Evolutionary conservation across 352 stramenopile species (phyloP), one percentile per base, ranked within the genome.

Genomic region (Phytophthora podocarpi): DNA sequence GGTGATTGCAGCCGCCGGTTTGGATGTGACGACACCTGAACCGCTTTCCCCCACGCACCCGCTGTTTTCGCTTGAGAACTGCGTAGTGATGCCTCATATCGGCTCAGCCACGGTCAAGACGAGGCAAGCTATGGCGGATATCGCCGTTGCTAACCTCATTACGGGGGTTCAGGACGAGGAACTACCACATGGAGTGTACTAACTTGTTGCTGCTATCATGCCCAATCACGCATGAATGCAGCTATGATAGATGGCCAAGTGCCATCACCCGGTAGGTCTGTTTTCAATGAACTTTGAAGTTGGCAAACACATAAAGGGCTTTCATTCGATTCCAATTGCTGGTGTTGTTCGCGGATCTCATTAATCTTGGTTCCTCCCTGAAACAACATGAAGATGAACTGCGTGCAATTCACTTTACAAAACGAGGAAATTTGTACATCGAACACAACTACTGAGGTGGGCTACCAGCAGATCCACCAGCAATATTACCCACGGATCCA

Each of bases 11-110:
- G 76, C 69, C 7, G 84, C 82, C 6, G 82, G 70, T 24, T 70
- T 98, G 26, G 91, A 98, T 60, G 92, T 96, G 18, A 97, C 91
- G 13, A 82, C 76, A 26, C 91, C 91, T 6, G 93, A 98, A 79
- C 93, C 93, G n/a, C 73, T 98, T 34, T 77, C 88, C 10, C 62
- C 74, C 13, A 76, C 77, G 15, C 89, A 97, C 62, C 66, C 67
- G 48, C 60, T 98, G 16, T 93, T 82, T 51, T 59, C 52, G 34
- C 75, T 89, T 15, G 27, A 72, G 11, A 92, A 92, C 65, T 92
- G 83, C 54, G 68, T 90, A 7, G 72, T 89, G 23, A 52, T 85
- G 58, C 76, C 76, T 26, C 76, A 85, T 20, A 78, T 85, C 21
- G 72, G 67, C 16, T 82, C 76, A 39, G 76, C 89, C 21, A 87